These are phyloP conservation scores for Dothidotthia symphoricarpi DNA, from an alignment of 2,329 filamentous ascomycete species.

Conservation along the genomic window DNA sequence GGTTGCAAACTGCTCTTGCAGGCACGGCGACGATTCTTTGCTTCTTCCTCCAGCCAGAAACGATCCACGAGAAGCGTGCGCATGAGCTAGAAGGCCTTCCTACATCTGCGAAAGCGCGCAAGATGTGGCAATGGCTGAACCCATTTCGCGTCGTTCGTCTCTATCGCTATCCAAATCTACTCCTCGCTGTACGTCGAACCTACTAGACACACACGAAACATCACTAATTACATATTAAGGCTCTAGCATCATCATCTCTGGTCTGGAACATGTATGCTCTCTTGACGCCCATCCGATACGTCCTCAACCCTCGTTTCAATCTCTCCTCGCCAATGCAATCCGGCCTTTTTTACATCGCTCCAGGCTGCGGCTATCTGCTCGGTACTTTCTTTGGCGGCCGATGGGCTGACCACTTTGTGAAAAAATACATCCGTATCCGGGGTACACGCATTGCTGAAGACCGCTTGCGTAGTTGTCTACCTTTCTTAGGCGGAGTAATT, in stretches of 20 bases:
- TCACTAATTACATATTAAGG: constrained; percentile 23
- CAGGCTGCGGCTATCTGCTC: constrained; percentile 66
- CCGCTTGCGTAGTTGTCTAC: constrained; percentile 55
- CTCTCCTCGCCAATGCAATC: constrained; percentile 65
- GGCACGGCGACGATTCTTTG: constrained; percentile 60
- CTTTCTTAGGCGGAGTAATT: constrained; percentile 58
- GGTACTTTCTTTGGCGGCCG: constrained; percentile 71
- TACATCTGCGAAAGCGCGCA: constrained; percentile 49
- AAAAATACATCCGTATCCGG: constrained; percentile 61
- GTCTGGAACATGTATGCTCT: constrained; percentile 76
- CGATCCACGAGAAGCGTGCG: constrained; percentile 64
- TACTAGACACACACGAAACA: background rate
- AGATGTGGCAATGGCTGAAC: constrained; percentile 64
- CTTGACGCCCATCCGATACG: constrained; percentile 67
- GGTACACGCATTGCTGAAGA: constrained; percentile 67
- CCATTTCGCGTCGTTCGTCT: constrained; percentile 63
- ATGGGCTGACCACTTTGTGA: constrained; percentile 67
- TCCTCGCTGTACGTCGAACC: constrained; percentile 42
- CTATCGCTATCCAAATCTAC: constrained; percentile 67
- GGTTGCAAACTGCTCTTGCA: constrained; percentile 69
- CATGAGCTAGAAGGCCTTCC: constrained; percentile 60
- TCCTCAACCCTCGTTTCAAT: constrained; percentile 71
- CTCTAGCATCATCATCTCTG: constrained; percentile 60
- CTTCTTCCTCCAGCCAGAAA: constrained; percentile 69
- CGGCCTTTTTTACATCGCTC: constrained; percentile 72